Base-by-base conservation (phyloP, 495 filamentous ascomycete species). In the Neurospora terricola region DNA sequence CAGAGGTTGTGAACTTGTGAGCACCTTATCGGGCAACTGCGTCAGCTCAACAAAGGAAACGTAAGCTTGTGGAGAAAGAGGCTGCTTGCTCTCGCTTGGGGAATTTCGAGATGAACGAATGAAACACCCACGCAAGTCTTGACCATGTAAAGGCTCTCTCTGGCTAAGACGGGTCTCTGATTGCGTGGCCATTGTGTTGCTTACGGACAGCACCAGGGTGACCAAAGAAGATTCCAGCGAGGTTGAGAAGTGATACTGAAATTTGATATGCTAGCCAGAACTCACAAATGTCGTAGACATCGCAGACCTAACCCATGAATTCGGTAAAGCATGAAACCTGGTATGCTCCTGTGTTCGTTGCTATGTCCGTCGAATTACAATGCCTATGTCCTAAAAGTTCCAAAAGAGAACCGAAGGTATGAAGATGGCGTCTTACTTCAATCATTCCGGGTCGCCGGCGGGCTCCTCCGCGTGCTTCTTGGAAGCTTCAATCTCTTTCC, bases 401-500 rank as follows among this genome's bases (percentile, higher is more conserved):
- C 27, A 66, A 14, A 11, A 14, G 54, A 66, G 54, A 9, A 66
- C 27, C 6, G 34, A 66, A 66, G 27, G 14, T 18, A 27, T 16
- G 54, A 66, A 9, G 7, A 30, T 27, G 14, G 54, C 54, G 12
- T 36, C 54, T 36, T 66, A 66, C 27, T 34, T 66, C 23, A 18
- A 18, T 66, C 76, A 83, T 76, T 83, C 81, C 9, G 81, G 82
- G 69, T 83, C 81, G 4, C 39, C 75, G 75, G 70, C 77, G 54
- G 73, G 73, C 38, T 76, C 76, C 38, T 78, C 79, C 7, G 76
- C 77, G 70, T 81, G 77, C 72, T 77, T 69, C 40, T 76, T 76
- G 70, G 80, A 73, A 62, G 90, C 86, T 81, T 97, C 93, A 69
- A 98, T 86, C 81, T 92, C 88, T 82, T 91, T 90, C 62, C 97